Conservation (phyloP, 257 asterid genomes). For the Dorcoceras hygrometricum region DNA sequence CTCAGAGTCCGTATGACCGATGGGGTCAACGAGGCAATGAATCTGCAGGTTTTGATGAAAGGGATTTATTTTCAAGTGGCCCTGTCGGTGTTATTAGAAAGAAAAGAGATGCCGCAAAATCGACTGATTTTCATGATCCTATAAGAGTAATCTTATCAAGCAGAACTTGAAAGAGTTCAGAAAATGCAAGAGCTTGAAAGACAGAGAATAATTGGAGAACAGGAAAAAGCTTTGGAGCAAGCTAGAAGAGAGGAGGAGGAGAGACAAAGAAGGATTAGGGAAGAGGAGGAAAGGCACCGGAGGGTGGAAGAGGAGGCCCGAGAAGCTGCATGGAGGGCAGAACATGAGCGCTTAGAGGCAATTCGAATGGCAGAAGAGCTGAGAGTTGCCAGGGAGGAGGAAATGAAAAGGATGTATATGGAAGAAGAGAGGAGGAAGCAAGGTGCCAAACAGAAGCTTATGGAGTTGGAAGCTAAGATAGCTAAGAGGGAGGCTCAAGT, state of each 20-base stretch:
- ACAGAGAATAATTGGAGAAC: conserved; percentile 74
- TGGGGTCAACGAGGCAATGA: conserved; percentile 61
- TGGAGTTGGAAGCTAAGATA: conserved; percentile 87
- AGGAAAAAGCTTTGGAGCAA: conserved; percentile 82
- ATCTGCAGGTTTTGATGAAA: conserved; percentile 69
- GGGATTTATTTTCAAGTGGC: conserved; percentile 71
- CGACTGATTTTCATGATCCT: conserved; percentile 81
- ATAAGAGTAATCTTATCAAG: conserved; percentile 93
- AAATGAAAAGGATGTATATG: conserved; percentile 53
- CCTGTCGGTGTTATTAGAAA: conserved; percentile 75
- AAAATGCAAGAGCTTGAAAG: conserved; percentile 95
- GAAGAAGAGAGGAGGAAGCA: conserved; percentile 97
- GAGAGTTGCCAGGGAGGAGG: conserved; percentile 83
- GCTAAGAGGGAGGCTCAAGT: conserved; percentile 66
- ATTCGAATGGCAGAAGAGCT: conserved; percentile 71
- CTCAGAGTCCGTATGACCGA: conserved; percentile 47
- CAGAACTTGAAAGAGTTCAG: conserved; percentile 97
- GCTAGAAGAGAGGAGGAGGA: conserved; percentile 88
- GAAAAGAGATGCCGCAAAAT: conserved; percentile 67
- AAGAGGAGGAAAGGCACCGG: conserved; percentile 67
- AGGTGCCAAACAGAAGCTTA: conserved; percentile 86
- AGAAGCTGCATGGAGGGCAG: conserved; percentile 93
- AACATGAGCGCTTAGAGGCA: conserved; percentile 78
- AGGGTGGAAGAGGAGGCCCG: conserved; percentile 87
- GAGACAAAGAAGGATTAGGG: conserved; percentile 66